These are phyloP conservation scores for Saccharomycopsis microspora DNA, from an alignment of 805 yeast species.

Conservation along the genomic window DNA sequence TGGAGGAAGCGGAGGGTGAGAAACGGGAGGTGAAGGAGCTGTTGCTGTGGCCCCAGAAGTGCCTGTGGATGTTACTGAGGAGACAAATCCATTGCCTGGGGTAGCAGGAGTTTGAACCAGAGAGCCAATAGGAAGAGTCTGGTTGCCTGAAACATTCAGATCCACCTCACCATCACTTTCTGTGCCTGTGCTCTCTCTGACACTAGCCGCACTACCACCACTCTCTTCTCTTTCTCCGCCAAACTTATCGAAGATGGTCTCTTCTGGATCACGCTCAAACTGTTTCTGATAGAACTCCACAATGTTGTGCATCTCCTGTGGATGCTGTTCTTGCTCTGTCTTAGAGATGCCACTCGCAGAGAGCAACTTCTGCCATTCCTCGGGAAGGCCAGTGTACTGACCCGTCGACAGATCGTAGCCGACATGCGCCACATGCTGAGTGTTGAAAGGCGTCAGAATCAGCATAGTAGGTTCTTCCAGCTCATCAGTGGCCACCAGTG, in stretches of 20 bases:
- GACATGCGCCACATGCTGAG: conserved; percentile 87
- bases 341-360: conserved; percentile 80
- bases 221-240: conserved; percentile 12
- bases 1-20: too few relatives aligned
- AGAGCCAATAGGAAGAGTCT: neutral
- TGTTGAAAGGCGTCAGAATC: conserved; percentile 87
- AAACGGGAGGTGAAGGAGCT: too few relatives aligned
- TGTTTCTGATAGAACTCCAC: conserved; percentile 70
- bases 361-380: conserved; percentile 80
- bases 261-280: conserved; percentile 27
- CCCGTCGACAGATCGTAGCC: conserved; percentile 81
- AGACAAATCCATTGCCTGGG: too few relatives aligned
- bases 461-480: conserved; percentile 36
- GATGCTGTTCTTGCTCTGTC: conserved; percentile 82
- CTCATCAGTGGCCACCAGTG: neutral
- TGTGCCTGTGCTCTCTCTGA: neutral
- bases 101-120: neutral
- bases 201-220: neutral
- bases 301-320: conserved; percentile 88
- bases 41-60: too few relatives aligned
- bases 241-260: conserved; percentile 35
- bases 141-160: neutral
- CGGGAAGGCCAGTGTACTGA: conserved; percentile 84
- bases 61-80: neutral
- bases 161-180: neutral